A percentile compares a stretch with the other conserved stretches of the same genome.
Conservation (phyloP, 2,329 filamentous ascomycete genomes). For the Fusarium siculi region DNA sequence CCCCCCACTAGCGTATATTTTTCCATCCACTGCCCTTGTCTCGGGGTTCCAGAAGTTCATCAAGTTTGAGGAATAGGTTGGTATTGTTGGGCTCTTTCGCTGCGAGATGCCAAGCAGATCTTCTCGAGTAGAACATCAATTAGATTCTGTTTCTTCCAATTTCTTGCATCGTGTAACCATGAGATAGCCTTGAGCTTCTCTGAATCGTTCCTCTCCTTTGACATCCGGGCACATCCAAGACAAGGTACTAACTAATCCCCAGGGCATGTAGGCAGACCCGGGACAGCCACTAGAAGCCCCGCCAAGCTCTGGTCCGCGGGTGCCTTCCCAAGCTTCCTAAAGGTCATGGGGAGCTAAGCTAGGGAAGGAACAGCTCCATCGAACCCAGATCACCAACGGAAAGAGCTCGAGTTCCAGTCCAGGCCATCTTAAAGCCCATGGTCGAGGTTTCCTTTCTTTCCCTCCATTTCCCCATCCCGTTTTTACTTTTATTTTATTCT, state of each 20-base stretch:
- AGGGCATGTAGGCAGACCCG: neutral
- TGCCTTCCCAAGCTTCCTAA: slow-evolving; percentile 24
- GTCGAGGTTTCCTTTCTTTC: slow-evolving; percentile 5
- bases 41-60: neutral
- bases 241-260: neutral
- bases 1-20: slow-evolving; percentile 11
- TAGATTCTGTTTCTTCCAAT: neutral
- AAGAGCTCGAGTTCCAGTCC: slow-evolving; percentile 19
- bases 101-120: neutral
- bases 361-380: slow-evolving; percentile 25
- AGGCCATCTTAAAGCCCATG: slow-evolving; percentile 9
- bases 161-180: neutral
- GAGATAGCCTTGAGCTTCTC: neutral
- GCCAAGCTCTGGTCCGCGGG: slow-evolving; percentile 12
- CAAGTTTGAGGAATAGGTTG: neutral
- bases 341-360: slow-evolving; percentile 21
- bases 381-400: slow-evolving; percentile 16
- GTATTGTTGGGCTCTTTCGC: neutral
- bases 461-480: slow-evolving; percentile 6
- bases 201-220: neutral
- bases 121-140: neutral
- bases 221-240: neutral
- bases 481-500: neutral
- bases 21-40: neutral
- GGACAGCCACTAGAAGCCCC: slow-evolving; percentile 12